phyloP scores from a whole-genome alignment of 345 rosid genomes.

The Salix purpurea region DNA sequence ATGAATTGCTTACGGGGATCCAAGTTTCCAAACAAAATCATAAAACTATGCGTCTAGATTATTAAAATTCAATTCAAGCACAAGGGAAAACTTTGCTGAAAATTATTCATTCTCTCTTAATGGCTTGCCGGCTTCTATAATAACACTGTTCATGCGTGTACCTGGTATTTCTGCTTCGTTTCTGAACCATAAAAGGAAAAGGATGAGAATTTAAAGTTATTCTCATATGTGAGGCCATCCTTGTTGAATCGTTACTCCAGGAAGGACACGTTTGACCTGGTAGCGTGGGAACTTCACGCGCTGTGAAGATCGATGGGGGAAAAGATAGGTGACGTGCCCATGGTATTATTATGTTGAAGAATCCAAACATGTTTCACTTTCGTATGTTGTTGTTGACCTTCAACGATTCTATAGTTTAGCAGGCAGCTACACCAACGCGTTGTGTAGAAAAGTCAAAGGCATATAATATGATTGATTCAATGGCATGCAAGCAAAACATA shows the following conservation, averaged over 20 bases:
- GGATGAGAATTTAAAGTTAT: background rate
- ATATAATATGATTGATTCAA: background rate
- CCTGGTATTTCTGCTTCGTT: too few relatives aligned
- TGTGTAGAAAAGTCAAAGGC: background rate
- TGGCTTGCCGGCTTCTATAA: background rate
- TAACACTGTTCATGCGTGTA: too few relatives aligned
- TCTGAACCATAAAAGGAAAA: background rate
- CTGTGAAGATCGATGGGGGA: background rate
- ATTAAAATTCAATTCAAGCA: background rate
- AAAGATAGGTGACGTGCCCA: background rate
- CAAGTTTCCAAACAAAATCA: too few relatives aligned
- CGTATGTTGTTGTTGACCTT: background rate
- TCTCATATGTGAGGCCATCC: background rate
- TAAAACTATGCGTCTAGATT: too few relatives aligned
- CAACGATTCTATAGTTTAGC: background rate
- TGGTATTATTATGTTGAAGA: background rate
- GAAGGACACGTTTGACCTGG: background rate
- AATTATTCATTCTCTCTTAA: background rate
- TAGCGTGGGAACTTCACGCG: background rate
- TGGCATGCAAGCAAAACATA: background rate
- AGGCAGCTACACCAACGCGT: background rate
- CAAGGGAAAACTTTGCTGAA: background rate
- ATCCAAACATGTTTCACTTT: background rate
- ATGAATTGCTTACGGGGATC: too few relatives aligned
- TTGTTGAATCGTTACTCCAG: background rate